Base-by-base conservation (phyloP, 2,329 filamentous ascomycete genomes). In the Chaetomium olivaceum region DNA sequence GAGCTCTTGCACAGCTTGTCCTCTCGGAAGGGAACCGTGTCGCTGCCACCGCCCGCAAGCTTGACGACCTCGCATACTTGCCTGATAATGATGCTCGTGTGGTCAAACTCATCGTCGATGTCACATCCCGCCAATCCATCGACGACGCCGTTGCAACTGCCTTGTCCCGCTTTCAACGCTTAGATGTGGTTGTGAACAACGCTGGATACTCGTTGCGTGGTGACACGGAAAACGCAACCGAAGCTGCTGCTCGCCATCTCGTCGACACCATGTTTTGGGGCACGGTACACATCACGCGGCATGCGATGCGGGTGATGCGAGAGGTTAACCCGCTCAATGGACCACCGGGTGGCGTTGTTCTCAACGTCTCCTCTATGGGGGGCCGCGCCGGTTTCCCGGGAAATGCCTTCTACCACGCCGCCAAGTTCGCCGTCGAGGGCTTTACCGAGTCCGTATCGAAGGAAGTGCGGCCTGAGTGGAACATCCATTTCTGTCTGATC, bases 361-460 rank as follows among this genome's bases (percentile, higher is more conserved):
- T 86, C 46, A 83, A 87, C 66, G 74, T 87, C 48, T 84, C 82
- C 5, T 85, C 82, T 3, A 80, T 88, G 71, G 84, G 82, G 4
- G 80, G 80, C 0, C 77, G 74, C 61, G 65, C 73, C 9, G 77
- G 74, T 1, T 77, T 73, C 33, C 76, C 78, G 0, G 75, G 75
- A 1, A 69, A 72, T 36, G 73, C 77, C 0, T 78, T 77, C 58
- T 82, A 82, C 58, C 78, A 80, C 52, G 76, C 76, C 0, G 74
- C 74, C 60, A 82, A 82, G 71, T 82, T 80, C 62, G 80, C 79
- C 0, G 69, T 82, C 11, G 80, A 82, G 68, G 81, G 81, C 0
- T 82, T 79, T 67, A 81, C 81, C 0, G 80, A 84, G 67, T 74
- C 77, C 0, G 69, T 84, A 0, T 74, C 76, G 0, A 80, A 78